A percentile compares a stretch with the other conserved stretches of the same genome.
Conservation (phyloP, 805 yeast species). For the Candida silvatica region DNA sequence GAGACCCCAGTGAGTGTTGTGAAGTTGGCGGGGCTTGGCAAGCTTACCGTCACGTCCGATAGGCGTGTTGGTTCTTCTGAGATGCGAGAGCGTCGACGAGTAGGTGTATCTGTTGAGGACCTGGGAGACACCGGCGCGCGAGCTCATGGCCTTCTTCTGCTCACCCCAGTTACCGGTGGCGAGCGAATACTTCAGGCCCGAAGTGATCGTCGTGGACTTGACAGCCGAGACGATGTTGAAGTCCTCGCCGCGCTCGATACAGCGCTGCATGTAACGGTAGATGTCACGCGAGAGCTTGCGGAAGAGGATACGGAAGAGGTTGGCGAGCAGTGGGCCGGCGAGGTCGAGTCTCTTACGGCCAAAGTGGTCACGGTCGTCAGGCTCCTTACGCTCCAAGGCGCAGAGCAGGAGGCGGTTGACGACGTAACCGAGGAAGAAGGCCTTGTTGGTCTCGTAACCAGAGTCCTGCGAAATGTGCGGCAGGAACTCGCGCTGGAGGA, state of each 20-base stretch:
- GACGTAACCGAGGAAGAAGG: conserved; percentile 96
- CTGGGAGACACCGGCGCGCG: conserved; percentile 99
- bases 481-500: conserved; percentile 87
- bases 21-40: conserved; percentile 98
- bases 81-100: conserved; percentile 96
- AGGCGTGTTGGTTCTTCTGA: conserved; percentile 98
- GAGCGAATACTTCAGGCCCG: conserved; percentile 92
- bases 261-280: conserved; percentile 96
- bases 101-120: conserved; percentile 96
- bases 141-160: conserved; percentile 97
- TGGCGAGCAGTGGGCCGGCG: conserved; percentile 96
- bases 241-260: conserved; percentile 96
- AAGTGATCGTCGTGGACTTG: conserved; percentile 93
- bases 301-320: conserved; percentile 88
- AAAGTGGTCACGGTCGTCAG: conserved; percentile 98
- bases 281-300: conserved; percentile 94
- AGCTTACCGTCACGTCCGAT: conserved; percentile 99
- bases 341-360: conserved; percentile 97
- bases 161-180: conserved; percentile 99
- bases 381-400: conserved; percentile 95
- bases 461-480: conserved; percentile 97
- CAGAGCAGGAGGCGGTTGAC: conserved; percentile 89
- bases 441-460: conserved; percentile 95
- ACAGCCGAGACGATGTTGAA: conserved; percentile 95
- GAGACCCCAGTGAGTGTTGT: conserved; percentile 99